Conservation (phyloP, 2,329 filamentous ascomycete genomes). For the Microsporum ferrugineum region DNA sequence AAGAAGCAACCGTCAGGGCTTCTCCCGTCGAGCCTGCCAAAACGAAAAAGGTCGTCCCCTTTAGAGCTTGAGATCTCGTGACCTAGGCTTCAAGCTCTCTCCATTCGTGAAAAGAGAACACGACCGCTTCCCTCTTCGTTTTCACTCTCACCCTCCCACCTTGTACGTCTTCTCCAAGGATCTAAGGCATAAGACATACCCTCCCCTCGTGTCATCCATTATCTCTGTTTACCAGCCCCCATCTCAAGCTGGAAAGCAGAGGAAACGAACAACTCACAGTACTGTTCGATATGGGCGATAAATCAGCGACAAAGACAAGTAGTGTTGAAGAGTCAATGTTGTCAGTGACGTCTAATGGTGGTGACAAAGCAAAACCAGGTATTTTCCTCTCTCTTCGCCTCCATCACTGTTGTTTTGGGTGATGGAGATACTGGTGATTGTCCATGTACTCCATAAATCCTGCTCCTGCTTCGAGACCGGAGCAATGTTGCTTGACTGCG, state of each 20-base stretch:
- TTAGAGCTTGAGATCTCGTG: background rate
- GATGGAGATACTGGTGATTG: background rate
- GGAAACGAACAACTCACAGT: background rate
- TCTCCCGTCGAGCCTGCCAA: background rate
- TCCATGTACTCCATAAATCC: background rate
- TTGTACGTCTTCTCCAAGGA: background rate
- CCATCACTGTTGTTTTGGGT: background rate
- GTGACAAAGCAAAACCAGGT: conserved; percentile 2
- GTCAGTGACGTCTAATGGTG: background rate
- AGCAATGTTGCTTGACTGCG: conserved; percentile 2
- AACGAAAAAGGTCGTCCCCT: background rate
- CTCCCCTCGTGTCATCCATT: background rate
- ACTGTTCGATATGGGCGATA: background rate
- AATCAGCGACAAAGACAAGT: background rate
- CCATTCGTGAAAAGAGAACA: background rate
- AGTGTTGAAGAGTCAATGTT: background rate
- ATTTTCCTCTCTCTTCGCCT: background rate
- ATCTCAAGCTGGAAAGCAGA: background rate
- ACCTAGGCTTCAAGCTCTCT: background rate
- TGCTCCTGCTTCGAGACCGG: background rate
- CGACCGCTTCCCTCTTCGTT: background rate
- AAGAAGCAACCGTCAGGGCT: background rate
- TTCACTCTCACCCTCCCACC: background rate
- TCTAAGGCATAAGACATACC: background rate
- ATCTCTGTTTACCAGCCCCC: background rate